A percentile compares a stretch with the other conserved stretches of the same genome.
These are phyloP conservation scores for Xerocomus spinulosus DNA, from an alignment of 768 basidiomycete species.

Conservation along the genomic window DNA sequence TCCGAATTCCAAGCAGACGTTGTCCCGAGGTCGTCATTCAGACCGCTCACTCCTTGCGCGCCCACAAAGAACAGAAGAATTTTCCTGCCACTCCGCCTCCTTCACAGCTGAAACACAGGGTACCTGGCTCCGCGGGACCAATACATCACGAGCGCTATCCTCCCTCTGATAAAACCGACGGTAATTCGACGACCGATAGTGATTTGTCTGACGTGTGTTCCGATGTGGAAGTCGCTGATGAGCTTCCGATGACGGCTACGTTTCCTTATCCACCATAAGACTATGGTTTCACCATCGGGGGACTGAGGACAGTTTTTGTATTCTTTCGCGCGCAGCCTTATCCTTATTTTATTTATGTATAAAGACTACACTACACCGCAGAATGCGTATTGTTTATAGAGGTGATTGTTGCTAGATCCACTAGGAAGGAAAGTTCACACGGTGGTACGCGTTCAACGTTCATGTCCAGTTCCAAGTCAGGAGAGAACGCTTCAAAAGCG, in stretches of 20 bases:
- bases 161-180: conserved; percentile 22
- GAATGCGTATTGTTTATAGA: conserved; percentile 4
- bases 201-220: conserved; percentile 26
- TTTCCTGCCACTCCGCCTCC: conserved; percentile 19
- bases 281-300: conserved; percentile 4
- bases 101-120: conserved; percentile 22
- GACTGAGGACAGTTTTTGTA: conserved; percentile 9
- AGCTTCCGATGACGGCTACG: conserved; percentile 19
- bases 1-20: conserved; percentile 19
- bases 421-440: conserved; percentile 26
- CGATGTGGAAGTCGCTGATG: conserved; percentile 21
- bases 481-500: conserved; percentile 24
- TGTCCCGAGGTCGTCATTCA: conserved; percentile 22
- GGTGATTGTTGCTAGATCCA: too few species aligned
- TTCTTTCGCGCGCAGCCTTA: conserved; percentile 18
- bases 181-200: conserved; percentile 11
- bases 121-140: conserved; percentile 14
- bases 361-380: conserved; percentile 1
- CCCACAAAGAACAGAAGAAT: conserved; percentile 12
- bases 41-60: conserved; percentile 3
- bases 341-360: conserved; percentile 34
- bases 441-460: conserved; percentile 30
- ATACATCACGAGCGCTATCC: conserved; percentile 19
- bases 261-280: conserved; percentile 16
- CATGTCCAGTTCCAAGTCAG: conserved; percentile 42